These are phyloP conservation scores for Russula griseocarnosa DNA, from an alignment of 768 basidiomycete genomes.

Conservation along the genomic window DNA sequence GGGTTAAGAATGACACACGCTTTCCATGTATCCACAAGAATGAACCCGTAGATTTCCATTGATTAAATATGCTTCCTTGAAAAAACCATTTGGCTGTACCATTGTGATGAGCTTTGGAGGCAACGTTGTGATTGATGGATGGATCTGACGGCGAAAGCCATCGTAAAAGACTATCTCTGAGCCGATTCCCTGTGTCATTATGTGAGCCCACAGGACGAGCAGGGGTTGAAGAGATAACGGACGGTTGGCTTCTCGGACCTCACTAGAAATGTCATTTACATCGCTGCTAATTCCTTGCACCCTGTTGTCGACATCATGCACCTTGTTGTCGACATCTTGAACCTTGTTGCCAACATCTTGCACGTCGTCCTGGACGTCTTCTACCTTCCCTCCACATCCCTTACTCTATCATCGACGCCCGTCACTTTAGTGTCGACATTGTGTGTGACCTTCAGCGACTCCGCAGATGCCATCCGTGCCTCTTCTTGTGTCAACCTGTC, in stretches of 20 bases:
- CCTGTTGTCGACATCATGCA: too few species aligned
- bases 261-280: too few species aligned
- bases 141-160: neutral
- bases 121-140: neutral
- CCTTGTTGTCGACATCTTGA: neutral
- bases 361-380: neutral
- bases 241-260: neutral
- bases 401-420: too few species aligned
- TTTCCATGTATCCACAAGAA: neutral
- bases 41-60: neutral
- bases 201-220: neutral
- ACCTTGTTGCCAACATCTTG: neutral
- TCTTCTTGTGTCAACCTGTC: neutral
- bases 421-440: too few species aligned
- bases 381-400: neutral
- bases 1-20: neutral
- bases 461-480: neutral
- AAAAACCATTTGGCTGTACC: neutral
- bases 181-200: neutral
- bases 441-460: neutral
- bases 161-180: neutral
- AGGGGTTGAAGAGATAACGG: neutral
- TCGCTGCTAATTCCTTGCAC: too few species aligned
- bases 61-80: neutral
- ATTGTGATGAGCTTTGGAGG: neutral